phyloP scores from a whole-genome alignment of 1,284 basidiomycete species.

The Ceratobasidium sp. region DNA sequence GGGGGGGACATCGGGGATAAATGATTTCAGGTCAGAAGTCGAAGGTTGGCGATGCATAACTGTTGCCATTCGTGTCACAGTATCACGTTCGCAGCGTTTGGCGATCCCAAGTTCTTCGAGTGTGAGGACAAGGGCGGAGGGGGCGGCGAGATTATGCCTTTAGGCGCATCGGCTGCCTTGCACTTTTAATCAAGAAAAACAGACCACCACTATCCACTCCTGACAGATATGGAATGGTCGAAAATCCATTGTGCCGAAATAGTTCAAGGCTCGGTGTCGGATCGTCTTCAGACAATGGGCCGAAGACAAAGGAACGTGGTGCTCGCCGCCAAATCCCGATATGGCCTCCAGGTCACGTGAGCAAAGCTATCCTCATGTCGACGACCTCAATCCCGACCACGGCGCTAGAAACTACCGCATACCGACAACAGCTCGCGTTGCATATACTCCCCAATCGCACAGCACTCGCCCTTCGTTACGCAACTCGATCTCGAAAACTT shows the following conservation, averaged over 20 bases:
- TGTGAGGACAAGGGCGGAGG: background rate
- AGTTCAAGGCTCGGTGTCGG: conserved; percentile 27
- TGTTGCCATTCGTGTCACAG: conserved; percentile 5
- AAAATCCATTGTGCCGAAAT: conserved; percentile 36
- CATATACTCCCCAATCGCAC: conserved; percentile 8
- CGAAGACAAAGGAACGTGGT: conserved; percentile 8
- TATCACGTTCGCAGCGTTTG: background rate
- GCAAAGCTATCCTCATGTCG: conserved; percentile 5
- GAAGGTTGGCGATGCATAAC: conserved; percentile 24
- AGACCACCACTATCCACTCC: background rate
- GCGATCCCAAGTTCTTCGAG: background rate
- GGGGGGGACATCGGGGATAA: background rate
- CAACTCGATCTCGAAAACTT: conserved; percentile 15
- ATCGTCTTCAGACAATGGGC: conserved; percentile 34
- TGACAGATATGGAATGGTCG: conserved; percentile 12
- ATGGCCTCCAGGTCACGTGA: conserved; percentile 10
- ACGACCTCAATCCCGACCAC: background rate
- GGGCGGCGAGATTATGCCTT: conserved; percentile 2
- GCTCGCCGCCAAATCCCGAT: background rate
- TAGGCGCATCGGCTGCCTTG: background rate
- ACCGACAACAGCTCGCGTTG: conserved; percentile 23
- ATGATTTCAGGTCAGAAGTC: conserved; percentile 7
- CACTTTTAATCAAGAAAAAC: conserved; percentile 13
- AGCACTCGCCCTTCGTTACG: conserved; percentile 4
- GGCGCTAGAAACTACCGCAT: conserved; percentile 14